Evolutionary conservation across 352 stramenopile genomes (phyloP).

Genomic region (Salisapilia sapeloensis): DNA sequence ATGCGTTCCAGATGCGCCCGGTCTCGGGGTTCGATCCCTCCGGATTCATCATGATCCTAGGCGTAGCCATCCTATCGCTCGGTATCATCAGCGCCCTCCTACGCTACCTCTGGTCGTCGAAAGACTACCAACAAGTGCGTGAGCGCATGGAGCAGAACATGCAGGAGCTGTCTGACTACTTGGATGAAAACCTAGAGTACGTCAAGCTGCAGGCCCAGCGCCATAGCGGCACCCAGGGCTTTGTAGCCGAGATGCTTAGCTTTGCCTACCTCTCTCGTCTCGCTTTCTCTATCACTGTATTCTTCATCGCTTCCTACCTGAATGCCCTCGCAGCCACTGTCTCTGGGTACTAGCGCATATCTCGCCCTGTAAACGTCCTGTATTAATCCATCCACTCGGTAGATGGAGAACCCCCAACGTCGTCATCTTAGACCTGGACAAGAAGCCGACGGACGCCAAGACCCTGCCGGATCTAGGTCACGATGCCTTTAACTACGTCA

Average conservation of each 20-base stretch:
- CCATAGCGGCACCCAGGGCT: conserved; percentile 59
- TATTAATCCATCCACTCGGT: neutral
- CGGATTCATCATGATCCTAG: conserved; percentile 72
- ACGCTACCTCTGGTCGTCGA: conserved; percentile 4
- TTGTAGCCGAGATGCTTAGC: conserved; percentile 79
- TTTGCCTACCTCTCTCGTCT: conserved; percentile 72
- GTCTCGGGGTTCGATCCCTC: conserved; percentile 74
- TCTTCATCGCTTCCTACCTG: conserved; percentile 62
- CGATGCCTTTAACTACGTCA: conserved; percentile 76
- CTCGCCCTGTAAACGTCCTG: conserved; percentile 1
- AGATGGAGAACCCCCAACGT: conserved; percentile 75
- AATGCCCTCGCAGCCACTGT: conserved; percentile 71
- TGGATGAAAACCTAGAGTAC: conserved; percentile 59
- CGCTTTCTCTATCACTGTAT: conserved; percentile 57
- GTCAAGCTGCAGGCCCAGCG: conserved; percentile 52
- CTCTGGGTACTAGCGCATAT: conserved; percentile 21
- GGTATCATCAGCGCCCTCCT: conserved; percentile 33
- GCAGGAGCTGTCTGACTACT: conserved; percentile 61
- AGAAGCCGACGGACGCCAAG: conserved; percentile 40
- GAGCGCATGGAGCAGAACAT: conserved; percentile 53
- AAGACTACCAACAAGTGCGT: neutral
- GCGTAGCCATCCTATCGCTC: conserved; percentile 42
- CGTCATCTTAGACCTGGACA: conserved; percentile 48
- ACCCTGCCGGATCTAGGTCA: conserved; percentile 72
- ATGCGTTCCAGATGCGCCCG: conserved; percentile 63